Conservation (phyloP, 2,329 filamentous ascomycete species). For the Xylaria sp. region DNA sequence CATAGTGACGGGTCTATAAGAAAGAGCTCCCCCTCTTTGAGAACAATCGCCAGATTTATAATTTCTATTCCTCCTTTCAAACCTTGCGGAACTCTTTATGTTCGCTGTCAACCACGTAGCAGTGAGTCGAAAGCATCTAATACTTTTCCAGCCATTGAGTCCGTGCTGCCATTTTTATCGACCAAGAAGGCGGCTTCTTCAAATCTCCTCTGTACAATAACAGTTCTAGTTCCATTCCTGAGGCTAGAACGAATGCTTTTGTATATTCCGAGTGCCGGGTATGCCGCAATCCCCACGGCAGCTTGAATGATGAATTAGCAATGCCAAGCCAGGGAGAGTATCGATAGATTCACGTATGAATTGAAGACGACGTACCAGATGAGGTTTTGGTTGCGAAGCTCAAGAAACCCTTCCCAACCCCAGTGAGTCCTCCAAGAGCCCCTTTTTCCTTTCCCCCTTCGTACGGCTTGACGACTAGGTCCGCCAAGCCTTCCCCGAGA, state of each 20-base stretch:
- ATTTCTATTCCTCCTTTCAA: too few species aligned
- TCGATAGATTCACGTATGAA: not conserved
- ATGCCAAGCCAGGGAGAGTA: not conserved
- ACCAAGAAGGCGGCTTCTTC: not conserved
- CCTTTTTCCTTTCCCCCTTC: not conserved
- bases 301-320: not conserved
- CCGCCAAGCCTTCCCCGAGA: conserved; percentile 5
- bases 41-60: too few species aligned
- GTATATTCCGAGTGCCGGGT: not conserved
- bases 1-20: too few species aligned
- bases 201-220: not conserved
- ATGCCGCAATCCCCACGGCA: conserved; percentile 4
- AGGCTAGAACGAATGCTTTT: conserved; percentile 1
- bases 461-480: conserved; percentile 4
- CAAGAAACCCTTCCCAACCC: not conserved
- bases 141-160: not conserved
- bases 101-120: not conserved
- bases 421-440: not conserved
- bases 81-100: too few species aligned
- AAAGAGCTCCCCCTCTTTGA: too few species aligned
- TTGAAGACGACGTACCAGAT: not conserved
- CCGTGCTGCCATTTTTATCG: not conserved
- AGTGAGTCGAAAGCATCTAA: not conserved
- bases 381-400: not conserved
- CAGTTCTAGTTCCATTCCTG: conserved; percentile 3